Conservation (phyloP, 176 grass and related monocot species). For the Dactylis glomerata region DNA sequence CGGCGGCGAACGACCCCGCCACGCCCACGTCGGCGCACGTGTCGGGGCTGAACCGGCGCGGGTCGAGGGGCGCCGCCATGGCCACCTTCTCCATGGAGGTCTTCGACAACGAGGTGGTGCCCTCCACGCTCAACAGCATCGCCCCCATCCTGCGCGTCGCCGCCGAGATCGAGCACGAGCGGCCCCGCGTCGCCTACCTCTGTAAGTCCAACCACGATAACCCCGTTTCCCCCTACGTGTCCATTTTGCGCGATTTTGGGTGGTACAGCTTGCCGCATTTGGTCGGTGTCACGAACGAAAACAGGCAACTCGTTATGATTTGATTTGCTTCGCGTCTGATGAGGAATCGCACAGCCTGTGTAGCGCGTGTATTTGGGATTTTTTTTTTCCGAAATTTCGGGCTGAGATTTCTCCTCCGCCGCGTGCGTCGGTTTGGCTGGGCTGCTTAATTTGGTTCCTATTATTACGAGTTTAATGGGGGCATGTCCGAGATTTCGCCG, state of each 20-base stretch:
- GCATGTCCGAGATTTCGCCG: background rate
- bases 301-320: background rate
- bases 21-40: conserved; percentile 16
- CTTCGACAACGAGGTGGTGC: conserved; percentile 93
- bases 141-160: conserved; percentile 89
- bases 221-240: background rate
- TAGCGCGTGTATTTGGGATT: background rate
- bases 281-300: conserved; percentile 19
- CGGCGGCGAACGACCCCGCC: conserved; percentile 1
- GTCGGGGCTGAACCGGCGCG: conserved; percentile 53
- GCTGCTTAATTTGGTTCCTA: conserved; percentile 3
- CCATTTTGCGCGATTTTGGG: background rate
- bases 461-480: background rate
- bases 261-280: background rate
- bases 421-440: background rate
- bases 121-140: conserved; percentile 74
- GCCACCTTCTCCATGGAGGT: conserved; percentile 93
- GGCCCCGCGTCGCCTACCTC: conserved; percentile 87
- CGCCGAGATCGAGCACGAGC: conserved; percentile 80
- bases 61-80: conserved; percentile 70
- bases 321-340: background rate
- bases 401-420: background rate
- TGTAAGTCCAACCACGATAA: conserved; percentile 37
- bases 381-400: background rate
- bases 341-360: background rate